A percentile compares a stretch with the other conserved stretches of the same genome.
Conservation (phyloP, 2,329 filamentous ascomycete species). For the Byssothecium circinans region DNA sequence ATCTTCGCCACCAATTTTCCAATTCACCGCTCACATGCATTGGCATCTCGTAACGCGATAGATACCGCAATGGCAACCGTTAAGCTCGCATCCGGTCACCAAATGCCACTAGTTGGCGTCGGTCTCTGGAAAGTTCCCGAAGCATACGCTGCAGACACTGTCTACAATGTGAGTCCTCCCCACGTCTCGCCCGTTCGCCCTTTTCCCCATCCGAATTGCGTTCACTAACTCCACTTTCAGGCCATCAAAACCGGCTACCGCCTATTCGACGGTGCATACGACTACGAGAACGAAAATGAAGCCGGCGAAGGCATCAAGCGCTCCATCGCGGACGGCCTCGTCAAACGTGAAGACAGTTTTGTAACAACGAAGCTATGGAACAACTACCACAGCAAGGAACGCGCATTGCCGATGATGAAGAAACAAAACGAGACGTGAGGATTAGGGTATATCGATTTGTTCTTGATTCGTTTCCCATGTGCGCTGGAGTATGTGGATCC, state of each 20-base stretch:
- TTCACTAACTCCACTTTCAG: background rate
- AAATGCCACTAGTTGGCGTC: constrained; percentile 77
- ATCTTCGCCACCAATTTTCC: too few relatives aligned
- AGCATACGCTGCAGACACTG: constrained; percentile 69
- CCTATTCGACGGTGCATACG: constrained; percentile 33
- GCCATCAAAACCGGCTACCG: constrained; percentile 32
- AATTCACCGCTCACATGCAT: too few relatives aligned
- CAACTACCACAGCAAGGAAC: too few relatives aligned
- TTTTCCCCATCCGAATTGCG: background rate
- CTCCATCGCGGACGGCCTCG: constrained; percentile 43
- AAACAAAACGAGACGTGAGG: too few relatives aligned
- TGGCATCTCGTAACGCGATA: too few relatives aligned
- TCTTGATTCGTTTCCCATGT: too few relatives aligned
- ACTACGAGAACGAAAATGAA: constrained; percentile 28
- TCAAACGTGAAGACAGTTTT: too few relatives aligned
- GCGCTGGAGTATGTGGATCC: too few relatives aligned
- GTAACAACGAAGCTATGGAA: too few relatives aligned
- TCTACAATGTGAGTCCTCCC: constrained; percentile 61
- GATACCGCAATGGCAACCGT: too few relatives aligned
- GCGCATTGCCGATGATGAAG: too few relatives aligned
- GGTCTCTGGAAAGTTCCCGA: constrained; percentile 84
- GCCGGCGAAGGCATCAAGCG: constrained; percentile 21
- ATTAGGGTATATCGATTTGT: too few relatives aligned
- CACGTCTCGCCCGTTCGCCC: background rate
- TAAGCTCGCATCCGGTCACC: constrained; percentile 65